These are phyloP conservation scores for Pisolithus marmoratus DNA, from an alignment of 768 basidiomycete species.

Conservation along the genomic window DNA sequence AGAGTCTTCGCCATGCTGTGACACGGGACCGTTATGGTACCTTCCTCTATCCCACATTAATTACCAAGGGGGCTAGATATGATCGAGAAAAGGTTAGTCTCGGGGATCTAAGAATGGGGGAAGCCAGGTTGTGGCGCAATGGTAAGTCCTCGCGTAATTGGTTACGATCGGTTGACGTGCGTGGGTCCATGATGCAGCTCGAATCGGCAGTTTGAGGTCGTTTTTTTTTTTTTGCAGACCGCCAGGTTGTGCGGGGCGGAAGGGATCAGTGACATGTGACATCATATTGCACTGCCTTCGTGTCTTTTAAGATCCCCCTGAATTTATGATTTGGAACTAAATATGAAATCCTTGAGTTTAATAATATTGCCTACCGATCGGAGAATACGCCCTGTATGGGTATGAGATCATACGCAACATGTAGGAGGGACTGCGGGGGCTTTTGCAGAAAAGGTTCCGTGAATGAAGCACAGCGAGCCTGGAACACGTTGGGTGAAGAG, in stretches of 20 bases:
- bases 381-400: background rate
- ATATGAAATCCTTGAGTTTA: background rate
- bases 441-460: background rate
- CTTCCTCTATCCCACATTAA: background rate
- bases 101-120: background rate
- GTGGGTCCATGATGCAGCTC: background rate
- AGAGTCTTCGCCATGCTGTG: background rate
- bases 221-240: background rate
- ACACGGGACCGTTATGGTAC: too few species aligned
- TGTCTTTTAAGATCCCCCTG: background rate
- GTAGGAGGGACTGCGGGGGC: background rate
- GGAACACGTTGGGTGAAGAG: background rate
- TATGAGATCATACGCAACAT: background rate
- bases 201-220: background rate
- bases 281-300: background rate
- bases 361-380: background rate
- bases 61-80: background rate
- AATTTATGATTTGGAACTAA: background rate
- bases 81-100: slow-evolving; percentile 3
- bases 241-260: background rate
- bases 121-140: background rate
- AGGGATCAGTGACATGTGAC: background rate
- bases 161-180: background rate
- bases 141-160: background rate
- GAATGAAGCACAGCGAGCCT: background rate